Percentiles rank a stretch among this genome's conserved stretches.
Conservation (phyloP, 805 yeast species). For the Wickerhamiella spandovensis region DNA sequence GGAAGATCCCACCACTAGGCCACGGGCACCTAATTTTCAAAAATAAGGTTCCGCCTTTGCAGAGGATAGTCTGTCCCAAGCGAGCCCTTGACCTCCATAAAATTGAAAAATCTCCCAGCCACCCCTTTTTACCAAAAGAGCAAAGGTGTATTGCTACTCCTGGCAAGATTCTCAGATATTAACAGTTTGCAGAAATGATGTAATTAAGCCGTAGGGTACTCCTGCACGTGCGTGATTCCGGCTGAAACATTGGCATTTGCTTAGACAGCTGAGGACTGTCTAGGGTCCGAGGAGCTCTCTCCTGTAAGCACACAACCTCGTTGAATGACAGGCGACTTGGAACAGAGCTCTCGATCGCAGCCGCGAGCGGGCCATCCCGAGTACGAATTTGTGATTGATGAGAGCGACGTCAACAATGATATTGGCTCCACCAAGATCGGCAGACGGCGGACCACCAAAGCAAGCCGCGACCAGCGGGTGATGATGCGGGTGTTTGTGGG, state of each 20-base stretch:
- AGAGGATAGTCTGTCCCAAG: no score
- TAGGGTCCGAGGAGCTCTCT: background rate
- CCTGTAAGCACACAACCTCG: background rate
- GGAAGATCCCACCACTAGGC: background rate
- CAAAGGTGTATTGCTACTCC: no score
- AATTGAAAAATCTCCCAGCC: no score
- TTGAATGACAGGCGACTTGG: background rate
- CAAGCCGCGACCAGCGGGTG: background rate
- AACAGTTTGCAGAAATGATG: background rate
- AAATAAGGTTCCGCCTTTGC: background rate
- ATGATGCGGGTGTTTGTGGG: constrained; percentile 4
- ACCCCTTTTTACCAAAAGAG: no score
- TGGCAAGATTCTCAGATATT: no score
- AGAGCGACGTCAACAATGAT: background rate
- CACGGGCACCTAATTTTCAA: background rate
- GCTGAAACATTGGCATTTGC: background rate
- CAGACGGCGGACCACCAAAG: background rate
- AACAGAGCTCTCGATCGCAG: constrained; percentile 1
- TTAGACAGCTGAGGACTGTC: no score
- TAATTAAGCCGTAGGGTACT: background rate
- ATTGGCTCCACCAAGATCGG: background rate
- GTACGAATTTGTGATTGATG: constrained; percentile 7
- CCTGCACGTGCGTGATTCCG: background rate
- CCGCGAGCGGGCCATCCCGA: background rate
- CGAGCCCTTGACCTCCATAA: no score